A percentile compares a stretch with the other conserved stretches of the same genome.
phyloP scores from a whole-genome alignment of 1,284 basidiomycete genomes.

The Boletus semigastroideus region DNA sequence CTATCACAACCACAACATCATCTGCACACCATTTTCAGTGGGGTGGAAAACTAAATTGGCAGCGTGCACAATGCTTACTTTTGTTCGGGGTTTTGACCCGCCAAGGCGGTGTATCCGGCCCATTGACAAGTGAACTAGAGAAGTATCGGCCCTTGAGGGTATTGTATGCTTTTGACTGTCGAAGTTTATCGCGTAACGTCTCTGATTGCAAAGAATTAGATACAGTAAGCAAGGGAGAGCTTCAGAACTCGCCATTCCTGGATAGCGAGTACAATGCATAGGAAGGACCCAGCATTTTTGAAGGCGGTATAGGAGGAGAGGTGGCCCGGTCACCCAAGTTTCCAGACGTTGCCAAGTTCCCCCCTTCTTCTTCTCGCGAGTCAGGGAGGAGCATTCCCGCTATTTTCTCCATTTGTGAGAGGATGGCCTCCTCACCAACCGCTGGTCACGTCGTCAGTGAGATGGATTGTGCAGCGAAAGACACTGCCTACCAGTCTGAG shows the following conservation, averaged over 20 bases:
- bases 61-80: not conserved
- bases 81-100: not conserved
- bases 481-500: not conserved
- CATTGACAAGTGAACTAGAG: not conserved
- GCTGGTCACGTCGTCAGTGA: not conserved
- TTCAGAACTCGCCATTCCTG: not conserved
- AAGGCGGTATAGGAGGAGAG: not conserved
- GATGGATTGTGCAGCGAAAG: not conserved
- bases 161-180: not conserved
- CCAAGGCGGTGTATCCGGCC: not conserved
- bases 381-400: not conserved
- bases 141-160: not conserved
- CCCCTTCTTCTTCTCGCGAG: not conserved
- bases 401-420: not conserved
- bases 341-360: not conserved
- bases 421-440: not conserved
- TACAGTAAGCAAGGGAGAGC: not conserved
- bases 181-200: not conserved
- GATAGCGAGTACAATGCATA: not conserved
- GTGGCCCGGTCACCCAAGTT: not conserved
- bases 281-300: not conserved
- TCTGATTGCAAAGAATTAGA: not conserved
- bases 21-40: not conserved
- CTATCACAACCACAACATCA: not conserved
- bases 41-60: not conserved